phyloP scores from a whole-genome alignment of 768 basidiomycete genomes.

The Amanita phalloides region DNA sequence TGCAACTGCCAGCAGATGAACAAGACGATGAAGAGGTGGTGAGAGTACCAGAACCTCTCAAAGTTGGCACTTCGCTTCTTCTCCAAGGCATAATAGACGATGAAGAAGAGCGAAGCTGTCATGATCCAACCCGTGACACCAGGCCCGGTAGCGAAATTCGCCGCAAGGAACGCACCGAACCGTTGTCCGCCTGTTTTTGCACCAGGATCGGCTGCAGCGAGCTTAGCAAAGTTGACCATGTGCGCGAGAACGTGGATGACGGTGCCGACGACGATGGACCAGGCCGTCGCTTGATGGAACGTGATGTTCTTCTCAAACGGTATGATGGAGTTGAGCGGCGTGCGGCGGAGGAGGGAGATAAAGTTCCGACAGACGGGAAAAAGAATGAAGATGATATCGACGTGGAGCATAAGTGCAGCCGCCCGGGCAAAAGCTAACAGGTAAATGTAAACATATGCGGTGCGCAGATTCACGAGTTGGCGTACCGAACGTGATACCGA shows the following conservation, averaged over 20 bases:
- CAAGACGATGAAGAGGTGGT: slow-evolving; percentile 87
- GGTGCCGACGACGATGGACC: slow-evolving; percentile 77
- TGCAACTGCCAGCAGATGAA: slow-evolving; percentile 93
- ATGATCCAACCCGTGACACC: slow-evolving; percentile 85
- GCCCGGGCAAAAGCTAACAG: slow-evolving; percentile 70
- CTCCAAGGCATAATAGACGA: slow-evolving; percentile 82
- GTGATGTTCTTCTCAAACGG: slow-evolving; percentile 92
- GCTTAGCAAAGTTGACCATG: slow-evolving; percentile 73
- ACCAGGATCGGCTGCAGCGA: slow-evolving; percentile 44
- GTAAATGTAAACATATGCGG: slow-evolving; percentile 21
- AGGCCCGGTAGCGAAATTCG: slow-evolving; percentile 79
- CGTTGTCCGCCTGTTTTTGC: slow-evolving; percentile 44
- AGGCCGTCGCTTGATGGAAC: slow-evolving; percentile 85
- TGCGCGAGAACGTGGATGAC: slow-evolving; percentile 74
- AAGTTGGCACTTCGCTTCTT: slow-evolving; percentile 70
- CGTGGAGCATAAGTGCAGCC: slow-evolving; percentile 83
- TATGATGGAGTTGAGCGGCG: slow-evolving; percentile 75
- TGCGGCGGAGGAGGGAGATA: slow-evolving; percentile 79
- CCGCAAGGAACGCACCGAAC: slow-evolving; percentile 58
- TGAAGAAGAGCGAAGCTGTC: slow-evolving; percentile 58
- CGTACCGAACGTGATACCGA: slow-evolving; percentile 73
- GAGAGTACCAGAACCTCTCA: slow-evolving; percentile 84
- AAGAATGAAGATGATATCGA: slow-evolving; percentile 89
- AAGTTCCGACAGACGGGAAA: slow-evolving; percentile 94
- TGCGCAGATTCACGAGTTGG: slow-evolving; percentile 24